Evolutionary conservation across 2,329 filamentous ascomycete genomes (phyloP).

Genomic region (Ascochyta rabiei): DNA sequence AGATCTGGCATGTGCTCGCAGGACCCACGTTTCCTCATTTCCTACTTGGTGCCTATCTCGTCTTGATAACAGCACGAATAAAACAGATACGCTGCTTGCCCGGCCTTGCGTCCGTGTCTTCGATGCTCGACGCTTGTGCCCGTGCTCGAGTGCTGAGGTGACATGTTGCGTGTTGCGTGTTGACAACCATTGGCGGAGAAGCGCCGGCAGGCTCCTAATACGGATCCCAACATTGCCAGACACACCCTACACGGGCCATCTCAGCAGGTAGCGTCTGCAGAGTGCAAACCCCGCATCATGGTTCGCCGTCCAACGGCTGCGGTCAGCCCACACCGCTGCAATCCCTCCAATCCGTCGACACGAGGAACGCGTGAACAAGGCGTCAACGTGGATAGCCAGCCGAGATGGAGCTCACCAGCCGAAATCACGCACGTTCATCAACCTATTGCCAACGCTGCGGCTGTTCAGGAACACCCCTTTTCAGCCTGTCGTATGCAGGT

Average conservation of each 20-base stretch:
- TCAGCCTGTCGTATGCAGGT: conserved; percentile 6
- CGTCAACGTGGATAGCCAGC: background rate
- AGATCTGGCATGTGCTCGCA: conserved; percentile 10
- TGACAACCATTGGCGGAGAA: conserved; percentile 6
- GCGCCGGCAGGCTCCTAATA: conserved; percentile 7
- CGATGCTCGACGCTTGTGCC: background rate
- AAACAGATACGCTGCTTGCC: background rate
- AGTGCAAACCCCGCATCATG: background rate
- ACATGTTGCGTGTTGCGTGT: background rate
- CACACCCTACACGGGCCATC: conserved; percentile 3
- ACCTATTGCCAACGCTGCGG: conserved; percentile 6
- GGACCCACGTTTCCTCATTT: conserved; percentile 7
- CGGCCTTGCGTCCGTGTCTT: conserved; percentile 7
- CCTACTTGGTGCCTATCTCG: background rate
- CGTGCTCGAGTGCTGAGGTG: conserved; percentile 4
- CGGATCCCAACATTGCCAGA: conserved; percentile 11
- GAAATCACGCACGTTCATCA: background rate
- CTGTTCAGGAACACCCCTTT: conserved; percentile 1
- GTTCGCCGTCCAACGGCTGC: conserved; percentile 1
- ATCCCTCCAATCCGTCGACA: background rate
- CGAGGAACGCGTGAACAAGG: background rate
- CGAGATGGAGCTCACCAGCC: conserved; percentile 5
- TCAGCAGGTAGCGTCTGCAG: background rate
- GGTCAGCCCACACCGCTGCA: conserved; percentile 5
- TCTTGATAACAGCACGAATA: background rate